Percentiles rank a stretch among this genome's conserved stretches.
Evolutionary conservation across 2,329 filamentous ascomycete genomes (phyloP).

Genomic region (Mycosphaerella arachidis): DNA sequence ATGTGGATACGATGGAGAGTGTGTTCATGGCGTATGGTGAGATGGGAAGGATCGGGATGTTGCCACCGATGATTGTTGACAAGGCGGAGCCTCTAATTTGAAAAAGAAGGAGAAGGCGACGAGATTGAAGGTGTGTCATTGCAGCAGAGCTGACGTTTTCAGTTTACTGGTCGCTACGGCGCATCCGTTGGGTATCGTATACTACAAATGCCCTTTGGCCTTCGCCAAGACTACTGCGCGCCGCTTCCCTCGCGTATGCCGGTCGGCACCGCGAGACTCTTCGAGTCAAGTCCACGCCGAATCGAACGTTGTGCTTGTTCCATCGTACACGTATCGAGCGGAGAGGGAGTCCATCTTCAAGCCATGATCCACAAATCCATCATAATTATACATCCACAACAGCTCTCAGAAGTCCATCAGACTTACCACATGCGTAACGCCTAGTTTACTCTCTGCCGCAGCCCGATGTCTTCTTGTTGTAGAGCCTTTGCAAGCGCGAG

Average conservation of each 20-base stretch:
- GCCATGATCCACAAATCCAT: background rate
- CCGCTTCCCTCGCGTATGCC: background rate
- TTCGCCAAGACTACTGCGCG: background rate
- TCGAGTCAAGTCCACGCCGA: background rate
- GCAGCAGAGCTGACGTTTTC: no score
- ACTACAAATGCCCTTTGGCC: background rate
- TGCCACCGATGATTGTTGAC: slow-evolving; percentile 35
- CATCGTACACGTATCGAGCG: background rate
- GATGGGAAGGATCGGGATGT: slow-evolving; percentile 42
- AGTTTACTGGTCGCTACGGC: no score
- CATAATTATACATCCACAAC: background rate
- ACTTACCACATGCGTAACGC: background rate
- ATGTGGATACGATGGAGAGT: slow-evolving; percentile 44
- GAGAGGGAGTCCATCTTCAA: background rate
- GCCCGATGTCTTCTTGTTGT: slow-evolving; percentile 19
- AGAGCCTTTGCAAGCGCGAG: slow-evolving; percentile 16
- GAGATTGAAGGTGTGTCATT: no score
- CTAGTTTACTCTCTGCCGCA: slow-evolving; percentile 14
- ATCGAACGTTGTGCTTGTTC: background rate
- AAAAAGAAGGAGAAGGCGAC: background rate
- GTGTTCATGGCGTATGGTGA: slow-evolving; percentile 41
- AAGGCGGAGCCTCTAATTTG: slow-evolving; percentile 24
- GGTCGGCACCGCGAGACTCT: background rate
- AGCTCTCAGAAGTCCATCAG: background rate
- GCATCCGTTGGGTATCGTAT: background rate